Percentiles rank a stretch among this genome's conserved stretches.
phyloP scores from a whole-genome alignment of 345 rosid genomes.

The Citrus cavaleriei region DNA sequence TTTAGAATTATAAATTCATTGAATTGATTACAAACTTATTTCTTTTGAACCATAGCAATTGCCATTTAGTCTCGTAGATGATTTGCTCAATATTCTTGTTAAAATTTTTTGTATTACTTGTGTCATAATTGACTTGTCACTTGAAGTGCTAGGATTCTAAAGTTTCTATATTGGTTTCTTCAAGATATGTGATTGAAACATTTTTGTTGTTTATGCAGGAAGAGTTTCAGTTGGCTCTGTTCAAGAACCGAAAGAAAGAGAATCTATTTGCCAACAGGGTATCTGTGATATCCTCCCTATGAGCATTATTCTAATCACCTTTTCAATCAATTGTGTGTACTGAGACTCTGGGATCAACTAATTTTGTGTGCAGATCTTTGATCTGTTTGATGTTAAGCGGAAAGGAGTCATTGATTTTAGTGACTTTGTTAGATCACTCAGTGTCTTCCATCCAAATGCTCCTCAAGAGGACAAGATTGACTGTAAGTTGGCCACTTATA shows the following conservation, averaged over 20 bases:
- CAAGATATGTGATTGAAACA: neutral
- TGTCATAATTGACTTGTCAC: neutral
- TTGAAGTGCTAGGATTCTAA: neutral
- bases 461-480: slow-evolving; percentile 77
- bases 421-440: slow-evolving; percentile 87
- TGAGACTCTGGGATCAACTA: neutral
- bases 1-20: neutral
- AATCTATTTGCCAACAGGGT: slow-evolving; percentile 96
- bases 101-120: neutral
- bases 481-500: slow-evolving; percentile 49
- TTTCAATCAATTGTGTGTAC: neutral
- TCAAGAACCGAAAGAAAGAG: slow-evolving; percentile 88
- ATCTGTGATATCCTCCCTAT: slow-evolving; percentile 5
- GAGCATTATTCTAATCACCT: neutral
- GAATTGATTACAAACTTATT: neutral
- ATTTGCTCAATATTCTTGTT: neutral
- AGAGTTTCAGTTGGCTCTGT: slow-evolving; percentile 91
- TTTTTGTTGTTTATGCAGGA: slow-evolving; percentile 57
- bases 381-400: slow-evolving; percentile 85
- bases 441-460: slow-evolving; percentile 88
- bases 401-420: slow-evolving; percentile 93
- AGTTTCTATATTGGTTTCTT: neutral
- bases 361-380: slow-evolving; percentile 67
- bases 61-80: neutral
- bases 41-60: neutral